Evolutionary conservation across 2,329 filamentous ascomycete species (phyloP).

Genomic region (Uncinocarpus reesii): DNA sequence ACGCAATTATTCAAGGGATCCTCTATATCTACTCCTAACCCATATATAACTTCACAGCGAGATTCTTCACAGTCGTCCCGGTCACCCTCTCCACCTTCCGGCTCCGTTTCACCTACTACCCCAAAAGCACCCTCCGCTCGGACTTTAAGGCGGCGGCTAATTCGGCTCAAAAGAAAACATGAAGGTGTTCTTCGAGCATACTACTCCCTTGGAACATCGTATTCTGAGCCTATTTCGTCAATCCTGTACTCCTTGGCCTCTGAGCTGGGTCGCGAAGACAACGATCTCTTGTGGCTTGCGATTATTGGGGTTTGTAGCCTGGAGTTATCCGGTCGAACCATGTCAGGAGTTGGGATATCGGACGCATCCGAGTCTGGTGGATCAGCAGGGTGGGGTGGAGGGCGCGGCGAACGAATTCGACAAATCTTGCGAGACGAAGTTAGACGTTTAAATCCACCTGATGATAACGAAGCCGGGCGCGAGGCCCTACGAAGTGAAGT

Average conservation of each 20-base stretch:
- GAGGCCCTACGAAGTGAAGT: slow-evolving; percentile 55
- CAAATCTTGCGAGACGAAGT: slow-evolving; percentile 88
- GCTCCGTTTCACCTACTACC: slow-evolving; percentile 31
- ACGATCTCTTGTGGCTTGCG: slow-evolving; percentile 86
- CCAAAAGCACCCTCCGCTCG: slow-evolving; percentile 58
- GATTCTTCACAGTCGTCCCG: slow-evolving; percentile 39
- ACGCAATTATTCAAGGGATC: slow-evolving; percentile 25
- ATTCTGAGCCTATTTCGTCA: slow-evolving; percentile 88
- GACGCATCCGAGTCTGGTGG: slow-evolving; percentile 47
- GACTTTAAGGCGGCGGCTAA: slow-evolving; percentile 59
- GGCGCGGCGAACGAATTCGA: slow-evolving; percentile 71
- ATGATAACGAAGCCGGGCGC: slow-evolving; percentile 47
- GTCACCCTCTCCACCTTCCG: slow-evolving; percentile 36
- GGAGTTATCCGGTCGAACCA: slow-evolving; percentile 80
- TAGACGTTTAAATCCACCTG: slow-evolving; percentile 76
- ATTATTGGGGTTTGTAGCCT: slow-evolving; percentile 93
- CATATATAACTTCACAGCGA: slow-evolving; percentile 32
- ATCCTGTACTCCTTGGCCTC: slow-evolving; percentile 91
- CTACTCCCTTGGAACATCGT: slow-evolving; percentile 77
- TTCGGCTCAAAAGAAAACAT: slow-evolving; percentile 66
- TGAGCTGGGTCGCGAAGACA: slow-evolving; percentile 90
- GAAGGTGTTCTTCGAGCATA: slow-evolving; percentile 68
- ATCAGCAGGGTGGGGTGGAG: slow-evolving; percentile 64
- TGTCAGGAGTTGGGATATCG: slow-evolving; percentile 59
- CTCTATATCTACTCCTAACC: slow-evolving; percentile 34